These are phyloP conservation scores for Umbelopsis ramanniana DNA, from an alignment of 192 early-diverging fungal species.

Conservation along the genomic window DNA sequence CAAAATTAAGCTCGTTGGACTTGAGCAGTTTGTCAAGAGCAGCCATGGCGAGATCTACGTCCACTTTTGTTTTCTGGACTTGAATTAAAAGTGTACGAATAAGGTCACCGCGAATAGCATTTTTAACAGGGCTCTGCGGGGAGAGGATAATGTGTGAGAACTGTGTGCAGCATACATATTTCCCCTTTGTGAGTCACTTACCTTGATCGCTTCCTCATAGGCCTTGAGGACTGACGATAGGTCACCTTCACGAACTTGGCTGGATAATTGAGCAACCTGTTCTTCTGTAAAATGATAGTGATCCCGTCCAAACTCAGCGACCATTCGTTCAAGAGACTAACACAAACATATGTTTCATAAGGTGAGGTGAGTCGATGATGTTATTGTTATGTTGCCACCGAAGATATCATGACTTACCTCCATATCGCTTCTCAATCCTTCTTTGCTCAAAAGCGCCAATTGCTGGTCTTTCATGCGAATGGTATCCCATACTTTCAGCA, in stretches of 20 bases:
- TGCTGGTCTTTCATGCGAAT: slow-evolving; percentile 82
- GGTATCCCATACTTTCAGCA: slow-evolving; percentile 73
- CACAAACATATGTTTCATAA: neutral
- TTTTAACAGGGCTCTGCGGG: slow-evolving; percentile 48
- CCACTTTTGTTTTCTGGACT: slow-evolving; percentile 95
- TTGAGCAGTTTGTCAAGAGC: slow-evolving; percentile 91
- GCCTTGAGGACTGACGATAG: slow-evolving; percentile 75
- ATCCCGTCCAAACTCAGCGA: slow-evolving; percentile 73
- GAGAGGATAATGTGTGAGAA: neutral
- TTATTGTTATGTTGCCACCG: too few relatives aligned
- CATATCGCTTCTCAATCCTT: slow-evolving; percentile 78
- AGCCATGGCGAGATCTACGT: slow-evolving; percentile 88
- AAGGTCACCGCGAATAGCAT: slow-evolving; percentile 60
- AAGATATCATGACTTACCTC: slow-evolving; percentile 51
- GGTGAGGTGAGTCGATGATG: neutral
- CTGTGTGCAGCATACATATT: neutral
- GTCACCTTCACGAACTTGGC: slow-evolving; percentile 76
- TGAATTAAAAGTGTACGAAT: slow-evolving; percentile 78
- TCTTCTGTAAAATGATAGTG: slow-evolving; percentile 50
- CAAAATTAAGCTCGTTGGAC: slow-evolving; percentile 96
- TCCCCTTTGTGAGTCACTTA: slow-evolving; percentile 17
- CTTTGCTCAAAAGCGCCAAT: slow-evolving; percentile 75
- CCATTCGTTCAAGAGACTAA: slow-evolving; percentile 88
- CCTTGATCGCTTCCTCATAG: slow-evolving; percentile 81
- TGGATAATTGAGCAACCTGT: slow-evolving; percentile 55